Percentiles rank a stretch among this genome's conserved stretches.
Evolutionary conservation across 306 rosid species (phyloP).

Genomic region (Heteromeles arbutifolia): DNA sequence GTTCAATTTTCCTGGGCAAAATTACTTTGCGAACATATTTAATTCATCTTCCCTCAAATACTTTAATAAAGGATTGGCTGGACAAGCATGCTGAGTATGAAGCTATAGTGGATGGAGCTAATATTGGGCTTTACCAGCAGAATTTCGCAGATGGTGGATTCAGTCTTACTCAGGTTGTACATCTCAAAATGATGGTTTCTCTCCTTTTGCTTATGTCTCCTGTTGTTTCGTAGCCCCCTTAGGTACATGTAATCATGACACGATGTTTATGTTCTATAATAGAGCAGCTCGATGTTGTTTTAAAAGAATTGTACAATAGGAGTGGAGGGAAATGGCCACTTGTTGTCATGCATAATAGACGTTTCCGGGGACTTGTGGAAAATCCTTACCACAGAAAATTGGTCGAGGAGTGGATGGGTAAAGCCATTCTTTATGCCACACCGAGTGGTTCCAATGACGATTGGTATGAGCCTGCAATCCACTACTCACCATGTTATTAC

Average conservation of each 20-base stretch:
- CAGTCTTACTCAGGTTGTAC: slow-evolving; percentile 68
- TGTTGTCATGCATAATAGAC: slow-evolving; percentile 74
- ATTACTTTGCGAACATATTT: background rate
- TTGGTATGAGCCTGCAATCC: slow-evolving; percentile 47
- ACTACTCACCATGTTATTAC: background rate
- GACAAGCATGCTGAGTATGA: slow-evolving; percentile 45
- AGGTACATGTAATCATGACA: background rate
- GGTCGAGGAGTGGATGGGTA: slow-evolving; percentile 68
- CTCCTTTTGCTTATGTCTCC: background rate
- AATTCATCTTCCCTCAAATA: background rate
- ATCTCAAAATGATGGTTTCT: slow-evolving; percentile 2
- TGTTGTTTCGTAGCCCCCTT: background rate
- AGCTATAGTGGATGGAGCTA: slow-evolving; percentile 86
- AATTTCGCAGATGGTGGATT: slow-evolving; percentile 93
- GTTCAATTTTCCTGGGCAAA: background rate
- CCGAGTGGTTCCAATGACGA: slow-evolving; percentile 92
- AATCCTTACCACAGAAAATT: slow-evolving; percentile 53
- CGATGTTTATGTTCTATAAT: slow-evolving; percentile 27
- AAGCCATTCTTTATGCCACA: slow-evolving; percentile 67
- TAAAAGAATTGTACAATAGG: slow-evolving; percentile 53
- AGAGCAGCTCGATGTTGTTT: slow-evolving; percentile 75
- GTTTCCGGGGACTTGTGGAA: slow-evolving; percentile 52
- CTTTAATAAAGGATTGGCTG: slow-evolving; percentile 58
- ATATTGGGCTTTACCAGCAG: slow-evolving; percentile 89
- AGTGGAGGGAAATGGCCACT: slow-evolving; percentile 73